Evolutionary conservation across 768 basidiomycete genomes (phyloP).

Genomic region (Lentinula detonsa): DNA sequence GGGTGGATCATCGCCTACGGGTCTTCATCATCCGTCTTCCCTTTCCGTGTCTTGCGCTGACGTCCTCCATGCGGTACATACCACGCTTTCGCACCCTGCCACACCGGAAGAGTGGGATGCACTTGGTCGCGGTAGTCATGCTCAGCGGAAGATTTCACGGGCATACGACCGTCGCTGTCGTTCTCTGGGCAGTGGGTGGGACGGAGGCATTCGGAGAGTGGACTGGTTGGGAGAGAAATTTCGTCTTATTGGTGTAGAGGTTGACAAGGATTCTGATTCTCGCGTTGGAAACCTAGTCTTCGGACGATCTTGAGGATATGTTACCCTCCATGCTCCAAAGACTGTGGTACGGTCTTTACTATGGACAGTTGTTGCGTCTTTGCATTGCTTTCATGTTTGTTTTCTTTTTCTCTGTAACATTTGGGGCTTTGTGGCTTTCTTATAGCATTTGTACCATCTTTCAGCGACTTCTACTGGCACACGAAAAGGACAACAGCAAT

Average conservation of each 20-base stretch:
- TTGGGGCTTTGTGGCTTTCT: neutral
- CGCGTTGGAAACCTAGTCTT: constrained; percentile 46
- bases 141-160: constrained; percentile 51
- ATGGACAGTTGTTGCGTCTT: neutral
- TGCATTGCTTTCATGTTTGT: neutral
- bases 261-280: constrained; percentile 32
- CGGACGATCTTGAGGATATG: neutral
- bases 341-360: neutral
- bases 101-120: constrained; percentile 62
- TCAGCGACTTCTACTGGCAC: neutral
- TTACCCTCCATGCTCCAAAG: neutral
- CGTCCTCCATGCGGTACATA: constrained; percentile 54
- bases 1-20: constrained; percentile 11
- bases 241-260: constrained; percentile 53
- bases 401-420: neutral
- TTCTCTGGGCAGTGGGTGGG: constrained; percentile 60
- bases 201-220: constrained; percentile 58
- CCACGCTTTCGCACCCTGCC: constrained; percentile 47
- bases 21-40: neutral
- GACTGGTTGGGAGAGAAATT: constrained; percentile 65
- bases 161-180: constrained; percentile 61
- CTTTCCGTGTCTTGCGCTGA: constrained; percentile 54
- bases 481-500: neutral
- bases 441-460: neutral
- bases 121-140: constrained; percentile 47